These are phyloP conservation scores for Magnusiomyces suaveolens DNA, from an alignment of 1,139 yeast genomes.

Conservation along the genomic window DNA sequence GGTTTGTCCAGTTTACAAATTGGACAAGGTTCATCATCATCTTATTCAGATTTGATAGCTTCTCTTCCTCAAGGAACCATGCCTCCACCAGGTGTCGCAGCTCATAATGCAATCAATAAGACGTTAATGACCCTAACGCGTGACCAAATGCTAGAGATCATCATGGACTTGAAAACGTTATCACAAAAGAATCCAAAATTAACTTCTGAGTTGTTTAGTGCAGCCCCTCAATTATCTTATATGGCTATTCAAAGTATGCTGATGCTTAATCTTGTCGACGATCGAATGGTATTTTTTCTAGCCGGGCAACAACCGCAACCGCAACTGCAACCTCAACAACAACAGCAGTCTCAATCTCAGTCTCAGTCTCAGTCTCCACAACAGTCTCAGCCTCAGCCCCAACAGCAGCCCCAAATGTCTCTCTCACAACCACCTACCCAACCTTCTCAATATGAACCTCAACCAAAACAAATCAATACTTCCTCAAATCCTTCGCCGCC, in stretches of 20 bases:
- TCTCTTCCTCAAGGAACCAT: constrained; percentile 28
- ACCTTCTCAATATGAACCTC: not conserved
- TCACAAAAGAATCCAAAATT: constrained; percentile 50
- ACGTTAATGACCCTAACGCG: constrained; percentile 47
- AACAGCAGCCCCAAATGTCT: no score
- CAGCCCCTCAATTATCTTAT: constrained; percentile 74
- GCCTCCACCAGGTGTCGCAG: constrained; percentile 42
- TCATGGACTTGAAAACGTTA: constrained; percentile 60
- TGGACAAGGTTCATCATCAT: not conserved
- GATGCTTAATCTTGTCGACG: constrained; percentile 43
- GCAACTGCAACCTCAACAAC: constrained; percentile 11
- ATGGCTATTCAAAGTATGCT: constrained; percentile 72
- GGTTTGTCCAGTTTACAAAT: not conserved
- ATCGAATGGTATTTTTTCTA: constrained; percentile 39
- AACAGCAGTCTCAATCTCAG: constrained; percentile 10
- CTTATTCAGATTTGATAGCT: constrained; percentile 20
- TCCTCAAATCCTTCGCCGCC: not conserved
- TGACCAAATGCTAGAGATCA: constrained; percentile 41
- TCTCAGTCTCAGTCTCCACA: constrained; percentile 7
- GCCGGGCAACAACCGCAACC: constrained; percentile 17
- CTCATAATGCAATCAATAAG: constrained; percentile 49
- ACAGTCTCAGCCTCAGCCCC: not conserved
- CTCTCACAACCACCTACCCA: no score
- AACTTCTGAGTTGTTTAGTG: constrained; percentile 51
- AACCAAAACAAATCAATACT: not conserved